Conservation (phyloP, 2,329 filamentous ascomycete species). For the Fusarium coicis region DNA sequence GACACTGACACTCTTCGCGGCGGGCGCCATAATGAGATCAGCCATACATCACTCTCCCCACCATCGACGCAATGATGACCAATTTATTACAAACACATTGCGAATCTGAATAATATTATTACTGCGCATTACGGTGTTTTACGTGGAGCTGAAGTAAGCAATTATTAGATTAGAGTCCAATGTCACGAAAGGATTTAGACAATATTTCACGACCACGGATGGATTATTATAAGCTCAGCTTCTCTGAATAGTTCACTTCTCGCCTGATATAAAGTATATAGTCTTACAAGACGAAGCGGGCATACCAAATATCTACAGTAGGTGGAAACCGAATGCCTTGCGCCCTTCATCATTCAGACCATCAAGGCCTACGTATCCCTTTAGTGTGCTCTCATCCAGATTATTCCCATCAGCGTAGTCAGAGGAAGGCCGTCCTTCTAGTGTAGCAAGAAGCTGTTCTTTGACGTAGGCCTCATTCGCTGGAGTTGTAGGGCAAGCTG, state of each 20-base stretch:
- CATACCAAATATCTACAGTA: neutral
- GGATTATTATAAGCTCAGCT: neutral
- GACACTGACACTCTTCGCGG: neutral
- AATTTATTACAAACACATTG: neutral
- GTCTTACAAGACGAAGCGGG: rapidly evolving
- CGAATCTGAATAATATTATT: neutral
- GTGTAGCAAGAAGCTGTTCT: neutral
- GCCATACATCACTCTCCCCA: neutral
- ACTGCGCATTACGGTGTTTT: neutral
- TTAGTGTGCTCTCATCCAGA: neutral
- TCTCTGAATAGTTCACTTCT: neutral
- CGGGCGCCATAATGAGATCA: neutral
- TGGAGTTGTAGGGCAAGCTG: neutral
- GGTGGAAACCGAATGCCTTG: neutral
- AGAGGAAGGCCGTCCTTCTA: neutral
- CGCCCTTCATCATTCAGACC: neutral
- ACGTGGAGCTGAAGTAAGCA: neutral
- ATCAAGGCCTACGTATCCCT: neutral
- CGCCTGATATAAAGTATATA: rapidly evolving
- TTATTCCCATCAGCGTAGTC: neutral
- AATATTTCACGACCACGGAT: no score
- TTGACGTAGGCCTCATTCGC: neutral
- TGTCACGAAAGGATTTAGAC: neutral
- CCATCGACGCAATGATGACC: neutral
- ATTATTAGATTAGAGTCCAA: no score